phyloP scores from a whole-genome alignment of 1,284 basidiomycete species.

The Ganoderma boninense region DNA sequence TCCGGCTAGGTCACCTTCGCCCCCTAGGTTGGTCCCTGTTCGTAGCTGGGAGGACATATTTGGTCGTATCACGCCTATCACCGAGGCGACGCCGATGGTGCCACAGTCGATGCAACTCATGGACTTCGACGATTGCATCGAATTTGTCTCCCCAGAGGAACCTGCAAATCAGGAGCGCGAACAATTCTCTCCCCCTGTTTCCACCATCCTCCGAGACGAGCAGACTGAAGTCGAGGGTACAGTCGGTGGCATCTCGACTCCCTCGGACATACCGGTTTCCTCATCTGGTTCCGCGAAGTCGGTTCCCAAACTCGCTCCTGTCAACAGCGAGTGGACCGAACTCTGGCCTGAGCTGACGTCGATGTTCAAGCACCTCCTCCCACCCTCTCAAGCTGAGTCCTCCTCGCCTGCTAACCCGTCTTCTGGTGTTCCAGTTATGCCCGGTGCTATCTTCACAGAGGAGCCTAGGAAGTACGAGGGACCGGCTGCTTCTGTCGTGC shows the following conservation, averaged over 20 bases:
- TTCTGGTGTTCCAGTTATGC: constrained; percentile 27
- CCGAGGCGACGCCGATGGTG: background rate
- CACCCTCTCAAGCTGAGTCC: constrained; percentile 31
- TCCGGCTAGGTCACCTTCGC: background rate
- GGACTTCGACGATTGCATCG: constrained; percentile 22
- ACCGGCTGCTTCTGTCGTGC: background rate
- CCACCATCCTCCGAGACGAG: background rate
- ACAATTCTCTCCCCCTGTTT: background rate
- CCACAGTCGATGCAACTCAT: constrained; percentile 16
- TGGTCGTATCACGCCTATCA: background rate
- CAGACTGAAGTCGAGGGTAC: constrained; percentile 12
- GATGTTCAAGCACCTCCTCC: constrained; percentile 41
- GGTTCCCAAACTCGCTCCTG: constrained; percentile 37
- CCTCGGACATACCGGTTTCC: constrained; percentile 31
- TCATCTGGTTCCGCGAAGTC: constrained; percentile 25
- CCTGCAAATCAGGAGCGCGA: background rate
- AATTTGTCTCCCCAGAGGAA: background rate
- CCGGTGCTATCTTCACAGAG: constrained; percentile 34
- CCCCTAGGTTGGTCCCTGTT: background rate
- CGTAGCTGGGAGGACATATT: constrained; percentile 1
- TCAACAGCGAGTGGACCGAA: constrained; percentile 40
- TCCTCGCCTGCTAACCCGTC: background rate
- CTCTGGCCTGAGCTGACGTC: constrained; percentile 43
- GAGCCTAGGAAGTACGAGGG: constrained; percentile 22
- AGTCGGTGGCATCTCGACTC: constrained; percentile 29